Percentiles rank a stretch among this genome's conserved stretches.
Evolutionary conservation across 129 eudicot species (phyloP).

Genomic region (Calendula officinalis): DNA sequence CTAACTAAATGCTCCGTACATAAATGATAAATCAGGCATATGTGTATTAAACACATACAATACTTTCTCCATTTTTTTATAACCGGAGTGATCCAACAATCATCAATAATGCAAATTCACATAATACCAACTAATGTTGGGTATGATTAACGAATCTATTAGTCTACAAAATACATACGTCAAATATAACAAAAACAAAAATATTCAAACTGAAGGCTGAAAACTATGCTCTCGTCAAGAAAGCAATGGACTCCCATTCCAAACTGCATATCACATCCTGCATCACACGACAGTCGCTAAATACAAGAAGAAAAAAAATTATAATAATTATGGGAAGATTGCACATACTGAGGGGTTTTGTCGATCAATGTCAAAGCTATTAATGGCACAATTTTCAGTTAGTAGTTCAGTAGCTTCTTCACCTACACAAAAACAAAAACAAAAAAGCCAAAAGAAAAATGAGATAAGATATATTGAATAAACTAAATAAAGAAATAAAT

Average conservation of each 20-base stretch:
- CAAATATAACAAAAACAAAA: neutral
- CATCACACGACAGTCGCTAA: slow-evolving; percentile 14
- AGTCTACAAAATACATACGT: slow-evolving; percentile 15
- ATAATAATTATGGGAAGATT: neutral
- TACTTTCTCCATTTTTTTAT: too few species aligned
- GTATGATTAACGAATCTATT: slow-evolving; percentile 5
- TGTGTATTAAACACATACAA: too few species aligned
- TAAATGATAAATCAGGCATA: too few species aligned
- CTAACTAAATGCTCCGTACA: too few species aligned
- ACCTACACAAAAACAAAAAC: slow-evolving; percentile 34
- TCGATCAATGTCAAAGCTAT: slow-evolving; percentile 85
- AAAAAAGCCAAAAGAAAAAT: neutral
- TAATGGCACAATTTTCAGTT: slow-evolving; percentile 90
- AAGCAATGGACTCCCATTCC: slow-evolving; percentile 93
- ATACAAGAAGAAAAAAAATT: neutral
- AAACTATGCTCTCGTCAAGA: slow-evolving; percentile 62
- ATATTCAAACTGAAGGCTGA: slow-evolving; percentile 2
- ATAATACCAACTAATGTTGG: neutral
- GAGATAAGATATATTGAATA: neutral
- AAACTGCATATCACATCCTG: slow-evolving; percentile 89
- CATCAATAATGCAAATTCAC: too few species aligned
- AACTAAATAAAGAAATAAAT: neutral
- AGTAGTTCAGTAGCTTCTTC: slow-evolving; percentile 71
- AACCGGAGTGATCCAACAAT: too few species aligned
- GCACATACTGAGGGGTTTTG: slow-evolving; percentile 80